Conservation (phyloP, 2,329 filamentous ascomycete species). For the Exophiala sp. region DNA sequence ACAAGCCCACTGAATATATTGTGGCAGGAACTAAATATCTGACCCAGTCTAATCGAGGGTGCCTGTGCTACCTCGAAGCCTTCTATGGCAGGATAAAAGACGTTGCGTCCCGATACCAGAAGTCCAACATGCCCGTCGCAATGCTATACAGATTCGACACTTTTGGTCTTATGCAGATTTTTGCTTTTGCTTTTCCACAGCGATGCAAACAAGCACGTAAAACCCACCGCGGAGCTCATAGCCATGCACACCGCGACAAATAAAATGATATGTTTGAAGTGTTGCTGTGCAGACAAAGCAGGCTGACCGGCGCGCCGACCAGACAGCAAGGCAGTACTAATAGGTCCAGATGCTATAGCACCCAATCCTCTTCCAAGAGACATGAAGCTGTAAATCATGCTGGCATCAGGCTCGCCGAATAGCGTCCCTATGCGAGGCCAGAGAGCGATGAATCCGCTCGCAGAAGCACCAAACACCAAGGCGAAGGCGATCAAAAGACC, state of each 20-base stretch:
- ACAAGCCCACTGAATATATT: too few species aligned
- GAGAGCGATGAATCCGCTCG: constrained; percentile 39
- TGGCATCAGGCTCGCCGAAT: constrained; percentile 40
- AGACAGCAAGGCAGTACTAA: constrained; percentile 42
- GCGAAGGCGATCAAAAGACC: constrained; percentile 40
- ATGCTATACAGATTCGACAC: neutral
- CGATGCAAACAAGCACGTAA: neutral
- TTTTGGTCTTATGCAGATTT: neutral
- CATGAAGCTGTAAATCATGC: constrained; percentile 49
- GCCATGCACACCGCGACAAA: constrained; percentile 20
- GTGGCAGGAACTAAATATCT: too few species aligned
- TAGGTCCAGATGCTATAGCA: constrained; percentile 49
- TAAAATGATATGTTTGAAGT: neutral
- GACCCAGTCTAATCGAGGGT: too few species aligned
- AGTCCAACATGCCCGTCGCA: too few species aligned
- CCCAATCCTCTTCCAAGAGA: constrained; percentile 51
- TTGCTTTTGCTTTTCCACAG: neutral
- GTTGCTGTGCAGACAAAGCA: neutral
- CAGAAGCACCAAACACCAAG: constrained; percentile 44
- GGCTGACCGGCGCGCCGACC: neutral
- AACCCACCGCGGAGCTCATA: constrained; percentile 6
- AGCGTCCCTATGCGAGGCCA: constrained; percentile 47
- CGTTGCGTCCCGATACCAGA: too few species aligned
- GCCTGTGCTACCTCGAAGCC: too few species aligned
- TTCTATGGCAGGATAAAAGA: too few species aligned